Base-by-base conservation (phyloP, 2,329 filamentous ascomycete species). In the Mycosphaerelloides madeirae region DNA sequence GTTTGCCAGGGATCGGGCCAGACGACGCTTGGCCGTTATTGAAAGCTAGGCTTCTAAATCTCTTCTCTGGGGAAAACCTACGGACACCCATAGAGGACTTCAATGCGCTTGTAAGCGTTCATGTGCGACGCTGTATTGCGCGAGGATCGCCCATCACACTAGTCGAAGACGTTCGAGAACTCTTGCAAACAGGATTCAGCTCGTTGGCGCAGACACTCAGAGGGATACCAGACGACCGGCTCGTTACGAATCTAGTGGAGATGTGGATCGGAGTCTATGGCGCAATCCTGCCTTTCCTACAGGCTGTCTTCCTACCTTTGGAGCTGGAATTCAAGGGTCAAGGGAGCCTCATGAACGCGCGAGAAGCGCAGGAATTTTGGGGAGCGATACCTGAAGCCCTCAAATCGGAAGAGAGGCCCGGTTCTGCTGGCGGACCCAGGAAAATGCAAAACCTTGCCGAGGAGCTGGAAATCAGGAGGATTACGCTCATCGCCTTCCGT, bases 211-310 rank as follows among this genome's bases (percentile, higher is more conserved):
- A 90, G 53, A 90, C 87, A 0, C 71, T 97, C 14, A 79, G 83
- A 38, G 80, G 80, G 35, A 82, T 88, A 1, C 77, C 87, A 0
- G 91, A 97, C 60, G 90, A 95, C 49, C 80, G 84, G 28, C 78
- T 97, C n/a, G 88, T 97, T 16, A 87, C 88, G 0, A 82, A 88
- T 44, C 74, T 98, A 1, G 91, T 96, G 2, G 88, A 95, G 62
- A 82, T 96, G 61, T 98, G 93, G 93, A 80, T 94, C 47, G 83
- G 93, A 36, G 90, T 93, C 0, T 96, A 96, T 59, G 91, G 88
- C 2, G 85, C 80, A 6, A 87, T 97, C 29, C 69, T 97, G 4
- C 93, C 93, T 0, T 97, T 95, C 61, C 83, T 98, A 58, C 91
- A 97, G 69, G 89, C 91, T 1, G 90, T 96, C 1, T 96, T 98